Evolutionary conservation across 768 basidiomycete species (phyloP), one percentile per base, ranked within the genome.

Genomic region (Clavulina sp.): DNA sequence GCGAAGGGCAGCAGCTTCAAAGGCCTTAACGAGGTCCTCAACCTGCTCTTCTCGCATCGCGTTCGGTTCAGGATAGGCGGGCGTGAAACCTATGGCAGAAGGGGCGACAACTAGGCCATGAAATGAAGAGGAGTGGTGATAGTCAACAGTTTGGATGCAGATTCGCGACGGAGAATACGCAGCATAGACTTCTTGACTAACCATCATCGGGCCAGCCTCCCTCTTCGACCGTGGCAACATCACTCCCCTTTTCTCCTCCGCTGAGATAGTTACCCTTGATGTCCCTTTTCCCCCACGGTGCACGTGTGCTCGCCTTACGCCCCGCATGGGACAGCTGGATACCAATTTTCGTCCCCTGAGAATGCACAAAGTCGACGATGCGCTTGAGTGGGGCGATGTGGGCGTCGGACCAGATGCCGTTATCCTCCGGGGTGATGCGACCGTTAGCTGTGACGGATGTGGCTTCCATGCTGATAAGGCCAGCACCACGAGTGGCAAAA

Each of bases 251-350:
- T 61, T 3, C 61, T 18, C 29, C 29, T 13, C 36, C 32, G 38
- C 19, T 29, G 3, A 30, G 51, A 52, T 43, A 46, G 41, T 52
- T 5, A 19, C 54, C 55, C 49, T 54, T 18, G 51, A 56, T 38
- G 34, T 57, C 48, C 49, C 60, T 57, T 64, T 69, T 26, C 24
- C 81, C 70, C 81, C 80, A 87, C 1, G 82, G 80, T 1, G 83
- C 72, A 49, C 73, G 68, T 0, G 76, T 80, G 5, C 76, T 78
- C 0, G 81, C 78, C 61, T 92, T 91, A 28, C 77, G 60, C 0
- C 77, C 76, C 0, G 80, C 82, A 61, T 89, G 85, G 0, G 77
- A 75, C 19, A 91, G 74, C 61, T 91, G 87, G 30, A 91, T 70
- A 1, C 82, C 87, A 26, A 89, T 77, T 46, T 73, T 69, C 1